Evolutionary conservation across 2,329 filamentous ascomycete species (phyloP), one percentile per base, ranked within the genome.

Genomic region (Fusarium sp.): DNA sequence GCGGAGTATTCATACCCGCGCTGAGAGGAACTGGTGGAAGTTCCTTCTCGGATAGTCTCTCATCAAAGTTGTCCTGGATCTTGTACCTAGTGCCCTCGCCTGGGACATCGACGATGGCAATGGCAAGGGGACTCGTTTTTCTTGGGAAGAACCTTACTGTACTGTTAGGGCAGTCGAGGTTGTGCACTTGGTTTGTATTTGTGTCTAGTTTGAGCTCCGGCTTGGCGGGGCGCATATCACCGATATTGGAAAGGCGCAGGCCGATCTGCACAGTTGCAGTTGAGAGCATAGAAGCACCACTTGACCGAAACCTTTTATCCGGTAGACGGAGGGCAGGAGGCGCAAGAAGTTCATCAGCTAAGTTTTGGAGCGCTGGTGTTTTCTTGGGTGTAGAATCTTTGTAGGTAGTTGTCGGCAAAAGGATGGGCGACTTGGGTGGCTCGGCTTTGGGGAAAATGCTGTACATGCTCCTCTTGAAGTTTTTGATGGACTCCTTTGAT

Each of bases 211-310:
- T 67, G 14, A 71, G 64, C 6, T 72, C 56, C 6, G 79, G 69
- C 15, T 73, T 74, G 24, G 75, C 47, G 13, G 73, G 82, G 2
- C 82, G 80, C 69, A 89, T 85, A 70, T 89, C 86, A 20, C 86
- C 82, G 36, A 88, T 85, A 60, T 86, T 89, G 31, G 91, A 93
- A 61, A 93, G 84, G 16, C 91, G 88, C 22, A 93, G 84, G 4
- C 91, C 91, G 57, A 93, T 93, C 77, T 93, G 91, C 16, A 93
- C 91, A 1, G 91, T 93, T 30, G 91, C 91, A 15, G 89, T 89
- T 48, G 91, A 93, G 22, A 85, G 85, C 45, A 90, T 84, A 2
- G 91, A 93, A 10, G 90, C 90, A 65, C 89, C 85, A 48, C 91
- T 86, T 24, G 84, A 82, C 76, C 88, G 88, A n/a, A 85, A 83